phyloP scores from a whole-genome alignment of 805 yeast species.

The Metschnikowia arizonensis region DNA sequence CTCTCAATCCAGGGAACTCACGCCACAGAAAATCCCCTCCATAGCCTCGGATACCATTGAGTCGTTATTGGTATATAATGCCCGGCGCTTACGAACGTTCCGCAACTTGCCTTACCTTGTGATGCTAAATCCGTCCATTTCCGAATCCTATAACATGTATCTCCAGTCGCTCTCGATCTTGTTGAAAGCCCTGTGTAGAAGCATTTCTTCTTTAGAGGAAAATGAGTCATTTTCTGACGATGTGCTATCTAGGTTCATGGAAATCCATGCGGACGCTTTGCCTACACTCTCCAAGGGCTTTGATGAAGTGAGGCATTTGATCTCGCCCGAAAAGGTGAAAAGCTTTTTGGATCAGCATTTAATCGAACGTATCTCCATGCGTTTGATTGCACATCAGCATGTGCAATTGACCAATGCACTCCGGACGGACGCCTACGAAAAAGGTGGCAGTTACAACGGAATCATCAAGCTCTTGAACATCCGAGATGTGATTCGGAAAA shows the following conservation, averaged over 20 bases:
- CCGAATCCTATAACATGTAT: constrained; percentile 71
- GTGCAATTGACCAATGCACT: constrained; percentile 50
- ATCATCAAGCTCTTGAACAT: constrained; percentile 66
- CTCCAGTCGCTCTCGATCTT: constrained; percentile 54
- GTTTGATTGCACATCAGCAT: constrained; percentile 83
- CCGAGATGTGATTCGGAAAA: constrained; percentile 55
- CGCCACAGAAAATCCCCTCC: constrained; percentile 32
- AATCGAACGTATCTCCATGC: constrained; percentile 79
- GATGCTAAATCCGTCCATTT: constrained; percentile 81
- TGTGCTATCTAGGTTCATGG: constrained; percentile 56
- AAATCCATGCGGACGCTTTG: constrained; percentile 79
- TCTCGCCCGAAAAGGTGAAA: constrained; percentile 49
- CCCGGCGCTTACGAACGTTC: constrained; percentile 66
- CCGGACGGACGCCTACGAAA: constrained; percentile 40
- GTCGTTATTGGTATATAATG: constrained; percentile 55
- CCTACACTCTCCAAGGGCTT: constrained; percentile 81
- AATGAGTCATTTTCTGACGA: constrained; percentile 47
- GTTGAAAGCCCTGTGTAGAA: constrained; percentile 30
- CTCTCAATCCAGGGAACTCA: constrained; percentile 36
- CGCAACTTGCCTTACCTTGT: constrained; percentile 78
- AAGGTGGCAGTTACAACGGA: constrained; percentile 53
- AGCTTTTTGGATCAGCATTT: constrained; percentile 71
- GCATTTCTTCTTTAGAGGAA: constrained; percentile 47
- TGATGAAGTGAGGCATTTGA: constrained; percentile 51
- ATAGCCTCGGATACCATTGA: constrained; percentile 56